A percentile compares a stretch with the other conserved stretches of the same genome.
These are phyloP conservation scores for Thermomucor indicae-seudaticae DNA, from an alignment of 371 early-diverging fungal genomes.

Conservation along the genomic window DNA sequence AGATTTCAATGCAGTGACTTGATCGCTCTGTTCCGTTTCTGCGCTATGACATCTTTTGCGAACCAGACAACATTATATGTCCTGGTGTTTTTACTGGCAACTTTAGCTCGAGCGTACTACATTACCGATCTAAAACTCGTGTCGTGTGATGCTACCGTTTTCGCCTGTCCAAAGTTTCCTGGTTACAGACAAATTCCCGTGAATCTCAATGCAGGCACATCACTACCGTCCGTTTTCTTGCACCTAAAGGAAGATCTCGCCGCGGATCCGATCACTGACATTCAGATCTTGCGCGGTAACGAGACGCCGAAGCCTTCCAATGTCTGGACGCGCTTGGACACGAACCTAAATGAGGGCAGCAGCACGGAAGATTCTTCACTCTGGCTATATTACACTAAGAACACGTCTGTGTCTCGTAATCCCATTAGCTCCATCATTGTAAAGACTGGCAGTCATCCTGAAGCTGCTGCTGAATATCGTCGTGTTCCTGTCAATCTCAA, in stretches of 20 bases:
- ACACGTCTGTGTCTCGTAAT: slow-evolving; percentile 15
- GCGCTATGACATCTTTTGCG: too few species aligned
- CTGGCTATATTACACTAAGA: slow-evolving; percentile 29
- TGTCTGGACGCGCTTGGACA: slow-evolving; percentile 17
- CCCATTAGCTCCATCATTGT: slow-evolving; percentile 29
- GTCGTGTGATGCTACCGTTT: slow-evolving; percentile 15
- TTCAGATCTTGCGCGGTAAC: slow-evolving; percentile 6
- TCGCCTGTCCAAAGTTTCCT: slow-evolving; percentile 29
- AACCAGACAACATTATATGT: too few species aligned
- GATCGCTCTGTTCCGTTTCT: too few species aligned
- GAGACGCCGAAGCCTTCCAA: slow-evolving; percentile 2
- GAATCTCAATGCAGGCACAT: slow-evolving; percentile 40
- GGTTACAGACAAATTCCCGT: slow-evolving; percentile 38
- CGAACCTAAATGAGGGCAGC: slow-evolving; percentile 28
- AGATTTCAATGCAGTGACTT: too few species aligned
- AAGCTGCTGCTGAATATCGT: slow-evolving; percentile 24
- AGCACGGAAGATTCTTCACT: slow-evolving; percentile 18
- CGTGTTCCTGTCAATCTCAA: slow-evolving; percentile 31
- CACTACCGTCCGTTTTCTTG: slow-evolving; percentile 27
- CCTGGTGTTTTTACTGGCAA: too few species aligned
- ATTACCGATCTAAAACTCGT: slow-evolving; percentile 28
- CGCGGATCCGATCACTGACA: slow-evolving; percentile 21
- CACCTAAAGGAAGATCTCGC: slow-evolving; percentile 33
- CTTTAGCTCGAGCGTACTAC: too few species aligned
- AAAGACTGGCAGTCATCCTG: slow-evolving; percentile 21